These are phyloP conservation scores for Linnemannia schmuckeri DNA, from an alignment of 192 early-diverging fungal genomes.

Conservation along the genomic window DNA sequence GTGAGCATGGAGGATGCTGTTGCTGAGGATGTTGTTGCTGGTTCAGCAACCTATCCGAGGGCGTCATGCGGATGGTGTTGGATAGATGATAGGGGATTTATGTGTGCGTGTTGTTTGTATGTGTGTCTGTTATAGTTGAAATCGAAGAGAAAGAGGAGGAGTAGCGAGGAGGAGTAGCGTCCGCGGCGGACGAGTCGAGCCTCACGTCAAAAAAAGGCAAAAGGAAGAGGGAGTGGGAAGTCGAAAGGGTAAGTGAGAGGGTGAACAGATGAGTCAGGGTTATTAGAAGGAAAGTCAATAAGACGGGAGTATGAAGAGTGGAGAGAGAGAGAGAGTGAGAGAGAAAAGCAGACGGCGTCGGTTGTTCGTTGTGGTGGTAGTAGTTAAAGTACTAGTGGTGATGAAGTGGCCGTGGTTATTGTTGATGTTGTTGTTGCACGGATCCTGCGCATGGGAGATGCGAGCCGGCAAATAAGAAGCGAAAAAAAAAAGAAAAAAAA, in stretches of 20 bases:
- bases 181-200: too few species aligned
- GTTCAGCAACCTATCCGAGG: conserved; percentile 25
- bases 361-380: not conserved
- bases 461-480: too few species aligned
- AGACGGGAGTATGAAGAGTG: not conserved
- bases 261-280: not conserved
- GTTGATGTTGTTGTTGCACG: too few species aligned
- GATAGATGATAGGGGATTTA: not conserved
- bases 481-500: too few species aligned
- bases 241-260: not conserved
- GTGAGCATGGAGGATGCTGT: not conserved
- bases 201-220: too few species aligned
- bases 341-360: not conserved
- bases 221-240: not conserved
- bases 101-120: not conserved
- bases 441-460: too few species aligned
- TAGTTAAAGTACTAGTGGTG: not conserved
- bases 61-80: conserved; percentile 9
- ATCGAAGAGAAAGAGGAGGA: too few species aligned
- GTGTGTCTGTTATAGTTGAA: not conserved
- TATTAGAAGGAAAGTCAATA: not conserved
- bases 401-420: not conserved
- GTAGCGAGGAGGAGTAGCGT: too few species aligned
- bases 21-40: conserved; percentile 23
- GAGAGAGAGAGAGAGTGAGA: not conserved